A percentile compares a stretch with the other conserved stretches of the same genome.
Conservation (phyloP, 768 basidiomycete species). For the Antrodiella citrinella region DNA sequence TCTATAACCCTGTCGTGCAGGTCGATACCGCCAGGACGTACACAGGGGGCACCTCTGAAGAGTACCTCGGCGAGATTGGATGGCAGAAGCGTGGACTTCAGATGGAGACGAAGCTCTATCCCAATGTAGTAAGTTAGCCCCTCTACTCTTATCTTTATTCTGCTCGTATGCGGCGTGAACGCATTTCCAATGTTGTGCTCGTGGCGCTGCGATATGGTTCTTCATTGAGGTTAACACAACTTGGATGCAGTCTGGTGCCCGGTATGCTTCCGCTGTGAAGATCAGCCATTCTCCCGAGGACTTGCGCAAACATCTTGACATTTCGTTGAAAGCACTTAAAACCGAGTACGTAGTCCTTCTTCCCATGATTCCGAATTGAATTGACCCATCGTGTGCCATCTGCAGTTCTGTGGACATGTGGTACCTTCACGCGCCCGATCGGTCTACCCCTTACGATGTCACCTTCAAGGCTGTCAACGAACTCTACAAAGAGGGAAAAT, state of each 20-base stretch:
- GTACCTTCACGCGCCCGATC: slow-evolving; percentile 40
- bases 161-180: too few species aligned
- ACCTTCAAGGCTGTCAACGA: slow-evolving; percentile 40
- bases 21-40: slow-evolving; percentile 24
- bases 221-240: background rate
- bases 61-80: slow-evolving; percentile 40
- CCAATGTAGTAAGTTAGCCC: background rate
- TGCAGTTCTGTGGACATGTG: slow-evolving; percentile 32
- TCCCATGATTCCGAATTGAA: background rate
- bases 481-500: slow-evolving; percentile 43
- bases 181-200: too few species aligned
- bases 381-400: background rate
- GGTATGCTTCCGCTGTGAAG: background rate
- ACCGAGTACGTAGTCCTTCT: slow-evolving; percentile 29
- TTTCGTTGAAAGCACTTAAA: slow-evolving; percentile 36
- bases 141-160: too few species aligned
- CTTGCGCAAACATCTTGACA: slow-evolving; percentile 26
- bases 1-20: slow-evolving; percentile 8
- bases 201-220: too few species aligned
- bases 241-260: background rate
- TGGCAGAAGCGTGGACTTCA: slow-evolving; percentile 43
- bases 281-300: slow-evolving; percentile 15
- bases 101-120: slow-evolving; percentile 51
- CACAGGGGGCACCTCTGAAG: slow-evolving; percentile 24
- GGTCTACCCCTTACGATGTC: slow-evolving; percentile 36